Evolutionary conservation across 495 filamentous ascomycete genomes (phyloP).

Genomic region (Pyronema domesticum): DNA sequence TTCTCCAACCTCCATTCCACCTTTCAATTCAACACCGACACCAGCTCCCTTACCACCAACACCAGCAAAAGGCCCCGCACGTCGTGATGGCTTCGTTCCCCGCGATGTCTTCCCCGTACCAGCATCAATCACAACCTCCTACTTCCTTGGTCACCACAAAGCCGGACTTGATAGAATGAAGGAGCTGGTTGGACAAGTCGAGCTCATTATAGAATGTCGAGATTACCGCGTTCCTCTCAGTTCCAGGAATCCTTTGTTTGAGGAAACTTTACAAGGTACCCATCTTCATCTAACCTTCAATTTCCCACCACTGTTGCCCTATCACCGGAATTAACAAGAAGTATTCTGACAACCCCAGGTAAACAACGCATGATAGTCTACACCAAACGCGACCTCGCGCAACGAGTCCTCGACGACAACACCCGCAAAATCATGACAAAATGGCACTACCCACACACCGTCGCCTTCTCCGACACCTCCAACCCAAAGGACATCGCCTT

Average conservation of each 20-base stretch:
- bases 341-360: conserved; percentile 1
- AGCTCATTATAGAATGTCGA: conserved; percentile 84
- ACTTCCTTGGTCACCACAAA: conserved; percentile 90
- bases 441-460: conserved; percentile 40
- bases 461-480: conserved; percentile 46
- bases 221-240: conserved; percentile 81
- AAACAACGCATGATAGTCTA: conserved; percentile 68
- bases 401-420: conserved; percentile 15
- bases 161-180: conserved; percentile 75
- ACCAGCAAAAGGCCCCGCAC: conserved; percentile 2
- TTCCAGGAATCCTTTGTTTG: conserved; percentile 81
- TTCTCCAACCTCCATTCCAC: background rate
- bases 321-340: too few species aligned
- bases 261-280: conserved; percentile 42
- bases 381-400: conserved; percentile 68
- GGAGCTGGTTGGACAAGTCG: conserved; percentile 57
- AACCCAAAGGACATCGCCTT: conserved; percentile 30
- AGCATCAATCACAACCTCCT: conserved; percentile 65
- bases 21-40: background rate
- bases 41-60: background rate
- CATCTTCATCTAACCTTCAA: too few species aligned
- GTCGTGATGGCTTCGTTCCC: conserved; percentile 42
- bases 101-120: conserved; percentile 49
- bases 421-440: conserved; percentile 35
- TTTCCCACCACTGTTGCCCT: too few species aligned